phyloP scores from a whole-genome alignment of 2,329 filamentous ascomycete species.

The Penicillium crustosum region DNA sequence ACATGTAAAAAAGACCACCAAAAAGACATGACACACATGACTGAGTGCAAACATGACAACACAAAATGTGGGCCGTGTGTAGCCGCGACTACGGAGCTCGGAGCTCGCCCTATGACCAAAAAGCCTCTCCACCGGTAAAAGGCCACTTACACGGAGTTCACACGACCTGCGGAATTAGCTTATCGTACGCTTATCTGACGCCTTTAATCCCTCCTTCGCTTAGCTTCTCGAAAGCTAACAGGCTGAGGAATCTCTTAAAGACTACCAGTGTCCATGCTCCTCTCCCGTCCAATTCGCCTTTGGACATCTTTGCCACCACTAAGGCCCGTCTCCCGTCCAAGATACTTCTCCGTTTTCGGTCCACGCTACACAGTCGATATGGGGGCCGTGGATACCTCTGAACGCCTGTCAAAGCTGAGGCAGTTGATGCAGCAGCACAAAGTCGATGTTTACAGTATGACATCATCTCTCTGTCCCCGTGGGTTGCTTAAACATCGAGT shows the following conservation, averaged over 20 bases:
- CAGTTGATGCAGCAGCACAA: conserved; percentile 83
- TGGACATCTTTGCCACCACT: conserved; percentile 33
- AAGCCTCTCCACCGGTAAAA: not conserved
- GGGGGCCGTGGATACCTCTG: conserved; percentile 75
- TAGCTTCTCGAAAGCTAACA: not conserved
- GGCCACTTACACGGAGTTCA: conserved; percentile 11
- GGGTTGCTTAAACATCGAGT: conserved; percentile 4
- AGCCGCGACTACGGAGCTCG: conserved; percentile 10
- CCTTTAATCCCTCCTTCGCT: not conserved
- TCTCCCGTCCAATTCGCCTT: conserved; percentile 34
- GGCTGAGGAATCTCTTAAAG: not conserved
- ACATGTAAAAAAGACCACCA: no score
- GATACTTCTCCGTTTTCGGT: conserved; percentile 41
- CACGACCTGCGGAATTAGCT: conserved; percentile 15
- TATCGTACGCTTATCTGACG: conserved; percentile 17
- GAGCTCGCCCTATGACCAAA: conserved; percentile 7
- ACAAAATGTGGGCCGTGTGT: conserved; percentile 13
- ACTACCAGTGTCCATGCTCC: conserved; percentile 31
- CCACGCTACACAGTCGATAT: conserved; percentile 56
- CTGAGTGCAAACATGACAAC: conserved; percentile 17
- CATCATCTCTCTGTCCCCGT: conserved; percentile 17
- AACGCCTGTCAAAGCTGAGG: conserved; percentile 73
- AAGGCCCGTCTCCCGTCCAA: conserved; percentile 29
- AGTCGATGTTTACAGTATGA: conserved; percentile 85
- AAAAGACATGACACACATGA: no score